Evolutionary conservation across 1,139 yeast species (phyloP), one percentile per base, ranked within the genome.

Genomic region (Hansenula anomala): DNA sequence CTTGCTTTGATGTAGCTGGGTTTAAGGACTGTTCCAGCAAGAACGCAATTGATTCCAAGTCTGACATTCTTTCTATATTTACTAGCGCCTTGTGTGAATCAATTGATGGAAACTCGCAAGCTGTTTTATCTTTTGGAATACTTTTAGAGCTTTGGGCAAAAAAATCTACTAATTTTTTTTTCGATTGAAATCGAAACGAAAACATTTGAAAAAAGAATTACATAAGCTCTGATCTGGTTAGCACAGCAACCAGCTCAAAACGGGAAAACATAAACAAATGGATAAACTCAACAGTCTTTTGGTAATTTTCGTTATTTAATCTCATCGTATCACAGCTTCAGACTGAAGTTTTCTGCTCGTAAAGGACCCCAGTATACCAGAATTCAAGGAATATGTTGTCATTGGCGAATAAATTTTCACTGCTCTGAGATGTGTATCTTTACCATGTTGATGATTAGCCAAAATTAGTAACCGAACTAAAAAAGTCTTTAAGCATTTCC

Each of bases 401-500:
- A 55, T 49, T 4, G 76, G 74, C 4, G 80, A 64, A 47, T 69
- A 71, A 6, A 84, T 56, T 60, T 75, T 69, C 27, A 92, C 69
- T 0, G 92, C 85, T 38, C 98, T 62, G 8, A 94, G 69, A 58
- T 89, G 97, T 2, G 96, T 83, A 60, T 94, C 99, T 56, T 92
- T 92, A 34, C 99, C 99, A 57, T 88, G 92, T 56, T 90, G 97
- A 54, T 89, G 97, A 55, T 92, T 94, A 1, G 88, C 76, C 23
- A 80, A 66, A 20, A 94, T 73, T n/a, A 75, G 64, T 22, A 94
- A 56, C 46, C 88, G 77, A 8, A 92, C 63, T 51, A 82, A 69
- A 52, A 83, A 87, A 43, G 96, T 80, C 51, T 85, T 82, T 40
- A 90, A 63, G 0, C 81, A 75, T 2, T 76, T 79, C 25, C 68